Evolutionary conservation across 345 rosid genomes (phyloP).

Genomic region (Salix brachista): DNA sequence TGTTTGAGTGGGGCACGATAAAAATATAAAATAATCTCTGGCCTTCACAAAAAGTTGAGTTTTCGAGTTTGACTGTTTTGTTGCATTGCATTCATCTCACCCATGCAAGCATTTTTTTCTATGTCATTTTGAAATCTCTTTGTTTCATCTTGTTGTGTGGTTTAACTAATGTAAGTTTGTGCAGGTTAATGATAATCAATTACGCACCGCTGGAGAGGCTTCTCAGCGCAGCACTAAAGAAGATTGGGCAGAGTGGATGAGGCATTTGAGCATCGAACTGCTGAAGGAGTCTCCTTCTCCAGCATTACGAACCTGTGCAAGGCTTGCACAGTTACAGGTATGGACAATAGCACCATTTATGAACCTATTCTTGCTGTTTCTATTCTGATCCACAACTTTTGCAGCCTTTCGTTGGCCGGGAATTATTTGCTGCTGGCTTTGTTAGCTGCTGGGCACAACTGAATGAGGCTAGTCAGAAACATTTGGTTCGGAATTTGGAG

Average conservation of each 20-base stretch:
- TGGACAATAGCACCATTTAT: conserved; percentile 14
- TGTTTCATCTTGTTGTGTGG: not conserved
- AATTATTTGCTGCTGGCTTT: conserved; percentile 98
- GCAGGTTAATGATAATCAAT: conserved; percentile 83
- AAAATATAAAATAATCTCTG: not conserved
- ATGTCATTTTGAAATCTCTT: too few species aligned
- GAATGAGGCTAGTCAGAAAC: conserved; percentile 80
- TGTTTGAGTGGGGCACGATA: not conserved
- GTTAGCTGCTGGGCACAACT: conserved; percentile 99
- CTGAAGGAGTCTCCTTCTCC: conserved; percentile 98
- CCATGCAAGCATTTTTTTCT: not conserved
- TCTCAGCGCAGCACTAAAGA: conserved; percentile 98
- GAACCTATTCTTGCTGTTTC: conserved; percentile 10
- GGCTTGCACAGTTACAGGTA: conserved; percentile 96
- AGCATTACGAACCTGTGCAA: conserved; percentile 92
- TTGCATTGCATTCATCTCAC: not conserved
- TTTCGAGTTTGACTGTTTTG: not conserved
- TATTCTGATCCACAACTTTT: conserved; percentile 31
- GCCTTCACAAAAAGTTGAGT: too few species aligned
- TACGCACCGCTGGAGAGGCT: conserved; percentile 97
- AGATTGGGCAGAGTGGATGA: conserved; percentile 99
- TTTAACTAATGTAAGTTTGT: not conserved
- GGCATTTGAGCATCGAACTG: conserved; percentile 98
- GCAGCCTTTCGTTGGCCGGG: conserved; percentile 97
- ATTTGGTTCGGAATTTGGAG: conserved; percentile 88